Conservation (phyloP, 2,329 filamentous ascomycete genomes). For the Claviceps humidiphila region DNA sequence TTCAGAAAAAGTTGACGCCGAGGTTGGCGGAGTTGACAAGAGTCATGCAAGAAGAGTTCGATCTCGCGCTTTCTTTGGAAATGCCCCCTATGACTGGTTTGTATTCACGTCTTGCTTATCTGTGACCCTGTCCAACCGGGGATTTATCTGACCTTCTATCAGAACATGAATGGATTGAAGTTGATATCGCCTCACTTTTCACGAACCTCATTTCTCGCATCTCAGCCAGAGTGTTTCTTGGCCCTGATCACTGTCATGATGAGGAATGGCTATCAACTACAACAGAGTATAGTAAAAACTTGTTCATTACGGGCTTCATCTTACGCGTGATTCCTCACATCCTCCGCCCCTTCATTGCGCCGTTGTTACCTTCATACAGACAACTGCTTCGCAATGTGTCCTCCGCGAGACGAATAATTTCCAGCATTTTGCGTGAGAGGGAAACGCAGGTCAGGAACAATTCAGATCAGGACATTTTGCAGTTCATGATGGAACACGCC, state of each 20-base stretch:
- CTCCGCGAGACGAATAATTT: not conserved
- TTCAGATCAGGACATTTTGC: slow-evolving; percentile 14
- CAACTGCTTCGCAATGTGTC: not conserved
- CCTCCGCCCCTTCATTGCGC: slow-evolving; percentile 3
- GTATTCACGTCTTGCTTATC: not conserved
- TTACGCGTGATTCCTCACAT: slow-evolving; percentile 6
- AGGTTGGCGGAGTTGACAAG: not conserved
- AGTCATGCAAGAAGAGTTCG: not conserved
- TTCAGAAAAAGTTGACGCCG: not conserved
- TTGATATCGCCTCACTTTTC: not conserved
- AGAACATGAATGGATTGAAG: not conserved
- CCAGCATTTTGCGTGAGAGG: not conserved
- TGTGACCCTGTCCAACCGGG: too few species aligned
- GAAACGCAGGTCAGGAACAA: not conserved
- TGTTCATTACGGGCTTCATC: slow-evolving; percentile 5
- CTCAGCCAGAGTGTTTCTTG: slow-evolving; percentile 17
- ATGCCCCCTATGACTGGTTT: not conserved
- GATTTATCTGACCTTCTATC: not conserved
- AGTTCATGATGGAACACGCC: slow-evolving; percentile 28
- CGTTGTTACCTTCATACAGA: slow-evolving; percentile 2
- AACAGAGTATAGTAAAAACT: slow-evolving; percentile 14
- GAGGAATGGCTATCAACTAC: slow-evolving; percentile 15
- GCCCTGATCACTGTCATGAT: slow-evolving; percentile 15
- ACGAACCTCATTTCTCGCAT: slow-evolving; percentile 13
- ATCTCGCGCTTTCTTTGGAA: not conserved